Evolutionary conservation across 495 filamentous ascomycete species (phyloP).

Genomic region (Talaromyces adpressus): DNA sequence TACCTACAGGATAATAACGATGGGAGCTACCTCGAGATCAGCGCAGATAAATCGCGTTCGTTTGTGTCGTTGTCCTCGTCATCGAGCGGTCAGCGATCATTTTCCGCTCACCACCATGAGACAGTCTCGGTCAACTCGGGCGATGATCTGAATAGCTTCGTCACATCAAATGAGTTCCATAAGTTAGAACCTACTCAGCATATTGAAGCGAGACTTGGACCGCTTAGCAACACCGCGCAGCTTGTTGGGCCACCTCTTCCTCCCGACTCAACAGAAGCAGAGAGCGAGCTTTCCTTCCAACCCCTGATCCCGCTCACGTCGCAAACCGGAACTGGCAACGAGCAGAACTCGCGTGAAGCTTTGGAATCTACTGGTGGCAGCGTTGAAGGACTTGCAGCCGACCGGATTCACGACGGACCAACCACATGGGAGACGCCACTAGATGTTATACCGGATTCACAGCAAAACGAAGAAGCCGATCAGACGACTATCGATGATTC

Average conservation of each 20-base stretch:
- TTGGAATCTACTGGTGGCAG: background rate
- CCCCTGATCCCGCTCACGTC: constrained; percentile 4
- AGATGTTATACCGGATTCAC: constrained; percentile 25
- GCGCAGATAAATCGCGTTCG: background rate
- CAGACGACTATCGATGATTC: background rate
- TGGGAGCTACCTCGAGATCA: constrained; percentile 1
- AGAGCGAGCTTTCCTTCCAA: constrained; percentile 5
- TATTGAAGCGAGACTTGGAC: background rate
- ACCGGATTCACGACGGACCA: background rate
- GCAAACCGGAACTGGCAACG: background rate
- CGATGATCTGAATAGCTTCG: constrained; percentile 6
- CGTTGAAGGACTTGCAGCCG: background rate
- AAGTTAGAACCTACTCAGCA: background rate
- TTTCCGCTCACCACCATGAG: background rate
- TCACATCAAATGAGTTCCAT: background rate
- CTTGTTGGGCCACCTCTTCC: background rate
- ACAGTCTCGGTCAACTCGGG: constrained; percentile 1
- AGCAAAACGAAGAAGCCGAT: constrained; percentile 14
- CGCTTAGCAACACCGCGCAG: background rate
- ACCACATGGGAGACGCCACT: constrained; percentile 2
- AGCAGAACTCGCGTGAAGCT: background rate
- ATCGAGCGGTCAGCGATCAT: background rate
- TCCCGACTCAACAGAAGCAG: constrained; percentile 1
- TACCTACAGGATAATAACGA: background rate
- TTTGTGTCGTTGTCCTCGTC: background rate